These are phyloP conservation scores for Boletus rubescentipes DNA, from an alignment of 768 basidiomycete species.

Conservation along the genomic window DNA sequence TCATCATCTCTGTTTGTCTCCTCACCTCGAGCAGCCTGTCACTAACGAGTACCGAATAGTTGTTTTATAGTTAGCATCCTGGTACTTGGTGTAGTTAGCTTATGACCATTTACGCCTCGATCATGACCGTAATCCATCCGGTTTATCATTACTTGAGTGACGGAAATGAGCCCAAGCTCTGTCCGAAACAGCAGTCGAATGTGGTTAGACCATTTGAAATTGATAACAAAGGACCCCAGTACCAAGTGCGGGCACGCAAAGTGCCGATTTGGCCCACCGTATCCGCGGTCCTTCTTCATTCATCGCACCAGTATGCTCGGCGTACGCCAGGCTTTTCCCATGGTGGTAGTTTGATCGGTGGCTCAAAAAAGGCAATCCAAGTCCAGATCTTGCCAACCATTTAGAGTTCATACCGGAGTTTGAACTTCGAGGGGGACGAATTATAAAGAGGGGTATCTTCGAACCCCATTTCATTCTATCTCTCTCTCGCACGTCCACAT, in stretches of 20 bases:
- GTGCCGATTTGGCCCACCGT: background rate
- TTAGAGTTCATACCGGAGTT: constrained; percentile 48
- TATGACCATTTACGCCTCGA: constrained; percentile 21
- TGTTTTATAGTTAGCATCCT: constrained; percentile 23
- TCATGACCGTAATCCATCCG: constrained; percentile 18
- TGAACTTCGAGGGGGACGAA: constrained; percentile 36
- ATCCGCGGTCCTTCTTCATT: background rate
- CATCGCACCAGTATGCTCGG: background rate
- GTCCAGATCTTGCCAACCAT: constrained; percentile 21
- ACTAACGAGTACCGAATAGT: constrained; percentile 11
- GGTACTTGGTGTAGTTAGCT: constrained; percentile 21
- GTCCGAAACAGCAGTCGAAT: background rate
- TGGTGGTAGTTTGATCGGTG: constrained; percentile 21
- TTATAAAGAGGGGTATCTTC: constrained; percentile 45
- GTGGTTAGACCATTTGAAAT: constrained; percentile 25
- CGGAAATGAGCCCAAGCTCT: constrained; percentile 13
- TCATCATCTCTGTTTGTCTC: background rate
- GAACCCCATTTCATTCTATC: constrained; percentile 26
- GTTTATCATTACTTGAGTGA: background rate
- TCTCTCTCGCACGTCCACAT: constrained; percentile 51
- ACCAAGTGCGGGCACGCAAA: background rate
- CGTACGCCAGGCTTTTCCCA: background rate
- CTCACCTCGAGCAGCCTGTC: constrained; percentile 1
- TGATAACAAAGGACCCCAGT: constrained; percentile 15
- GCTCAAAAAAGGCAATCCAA: constrained; percentile 19